Conservation (phyloP, 2,329 filamentous ascomycete genomes). For the Oidium heveae region DNA sequence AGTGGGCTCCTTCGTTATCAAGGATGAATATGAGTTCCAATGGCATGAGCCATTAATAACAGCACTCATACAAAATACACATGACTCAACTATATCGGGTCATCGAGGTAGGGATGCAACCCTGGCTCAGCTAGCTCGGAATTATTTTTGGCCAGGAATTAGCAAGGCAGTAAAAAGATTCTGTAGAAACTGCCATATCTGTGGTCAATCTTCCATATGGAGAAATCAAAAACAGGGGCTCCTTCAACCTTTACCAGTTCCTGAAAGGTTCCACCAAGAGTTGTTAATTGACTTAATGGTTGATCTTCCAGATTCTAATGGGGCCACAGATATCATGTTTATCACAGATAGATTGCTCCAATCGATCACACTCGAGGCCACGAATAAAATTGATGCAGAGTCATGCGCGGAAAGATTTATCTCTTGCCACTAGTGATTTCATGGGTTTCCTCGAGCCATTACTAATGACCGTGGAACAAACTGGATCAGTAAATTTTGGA, state of each 20-base stretch:
- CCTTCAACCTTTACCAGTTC: neutral
- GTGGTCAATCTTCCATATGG: neutral
- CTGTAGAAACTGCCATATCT: too few relatives aligned
- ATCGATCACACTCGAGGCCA: too few relatives aligned
- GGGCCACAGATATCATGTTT: neutral
- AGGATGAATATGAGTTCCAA: neutral
- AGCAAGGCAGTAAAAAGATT: too few relatives aligned
- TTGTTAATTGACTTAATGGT: neutral
- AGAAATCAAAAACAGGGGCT: too few relatives aligned
- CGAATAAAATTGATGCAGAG: too few relatives aligned
- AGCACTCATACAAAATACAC: too few relatives aligned
- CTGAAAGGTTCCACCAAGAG: neutral
- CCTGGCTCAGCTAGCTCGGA: neutral
- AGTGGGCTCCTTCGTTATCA: neutral
- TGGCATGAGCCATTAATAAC: neutral
- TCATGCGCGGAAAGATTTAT: too few relatives aligned
- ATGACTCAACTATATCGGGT: too few relatives aligned
- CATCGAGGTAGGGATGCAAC: neutral
- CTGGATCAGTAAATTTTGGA: too few relatives aligned
- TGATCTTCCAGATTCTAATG: neutral
- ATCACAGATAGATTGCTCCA: neutral
- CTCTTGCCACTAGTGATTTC: neutral
- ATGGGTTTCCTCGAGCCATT: too few relatives aligned
- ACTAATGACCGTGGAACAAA: neutral
- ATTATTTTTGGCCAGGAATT: too few relatives aligned